A percentile compares a stretch with the other conserved stretches of the same genome.
These are phyloP conservation scores for Cotoneaster glaucophyllus DNA, from an alignment of 306 rosid species.

Conservation along the genomic window DNA sequence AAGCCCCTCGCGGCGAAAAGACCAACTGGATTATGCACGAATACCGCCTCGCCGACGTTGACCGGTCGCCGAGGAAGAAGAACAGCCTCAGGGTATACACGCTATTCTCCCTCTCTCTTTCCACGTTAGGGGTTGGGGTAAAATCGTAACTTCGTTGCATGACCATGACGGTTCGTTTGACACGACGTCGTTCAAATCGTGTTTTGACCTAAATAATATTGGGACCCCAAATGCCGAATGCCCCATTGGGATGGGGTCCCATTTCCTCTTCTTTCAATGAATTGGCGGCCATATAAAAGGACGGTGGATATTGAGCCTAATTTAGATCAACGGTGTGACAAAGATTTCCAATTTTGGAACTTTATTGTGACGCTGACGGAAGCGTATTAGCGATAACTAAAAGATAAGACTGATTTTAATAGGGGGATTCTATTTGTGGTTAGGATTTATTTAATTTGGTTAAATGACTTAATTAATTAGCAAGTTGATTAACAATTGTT, in stretches of 20 bases:
- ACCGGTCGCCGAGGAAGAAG: conserved; percentile 79
- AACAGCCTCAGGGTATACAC: conserved; percentile 77
- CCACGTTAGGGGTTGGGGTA: conserved; percentile 7
- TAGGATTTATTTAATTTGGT: neutral
- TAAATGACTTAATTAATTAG: neutral
- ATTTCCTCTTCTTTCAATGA: neutral
- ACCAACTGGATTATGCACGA: conserved; percentile 99
- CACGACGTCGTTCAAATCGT: neutral
- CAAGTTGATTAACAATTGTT: neutral
- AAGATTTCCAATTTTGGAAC: neutral
- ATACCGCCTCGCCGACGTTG: conserved; percentile 90
- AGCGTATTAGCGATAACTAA: neutral
- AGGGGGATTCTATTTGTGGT: neutral
- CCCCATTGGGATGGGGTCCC: neutral
- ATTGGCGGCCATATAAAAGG: conserved; percentile 5
- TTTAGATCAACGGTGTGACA: neutral
- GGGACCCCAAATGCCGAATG: neutral
- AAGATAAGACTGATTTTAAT: neutral
- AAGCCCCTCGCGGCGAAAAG: conserved; percentile 89
- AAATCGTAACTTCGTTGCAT: neutral
- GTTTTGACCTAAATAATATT: neutral
- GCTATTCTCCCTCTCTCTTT: neutral
- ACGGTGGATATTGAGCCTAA: neutral
- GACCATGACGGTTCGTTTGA: neutral
- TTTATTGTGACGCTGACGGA: neutral